Evolutionary conservation across 2,329 filamentous ascomycete species (phyloP).

Genomic region (Cercospora nicotianae): DNA sequence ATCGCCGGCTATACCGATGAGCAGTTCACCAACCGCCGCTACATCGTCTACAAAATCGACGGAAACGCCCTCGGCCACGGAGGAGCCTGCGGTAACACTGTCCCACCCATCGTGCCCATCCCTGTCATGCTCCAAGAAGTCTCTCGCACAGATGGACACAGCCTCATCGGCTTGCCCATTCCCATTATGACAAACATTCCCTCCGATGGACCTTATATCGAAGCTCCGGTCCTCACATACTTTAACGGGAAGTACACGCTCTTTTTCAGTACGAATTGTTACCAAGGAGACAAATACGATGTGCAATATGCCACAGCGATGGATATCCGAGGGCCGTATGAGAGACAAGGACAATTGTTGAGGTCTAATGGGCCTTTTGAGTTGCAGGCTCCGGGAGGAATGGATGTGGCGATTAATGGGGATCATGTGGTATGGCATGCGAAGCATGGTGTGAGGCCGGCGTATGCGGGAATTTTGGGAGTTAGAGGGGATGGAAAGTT

Average conservation of each 20-base stretch:
- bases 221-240: conserved; percentile 31
- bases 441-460: conserved; percentile 12
- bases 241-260: conserved; percentile 35
- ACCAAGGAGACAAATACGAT: conserved; percentile 32
- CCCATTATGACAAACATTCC: conserved; percentile 33
- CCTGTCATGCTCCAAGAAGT: conserved; percentile 39
- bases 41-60: conserved; percentile 41
- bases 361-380: conserved; percentile 28
- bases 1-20: conserved; percentile 37
- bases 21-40: conserved; percentile 32
- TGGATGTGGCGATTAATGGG: conserved; percentile 37
- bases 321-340: conserved; percentile 32
- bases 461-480: conserved; percentile 20
- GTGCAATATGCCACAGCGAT: conserved; percentile 34
- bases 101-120: conserved; percentile 36
- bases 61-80: conserved; percentile 37
- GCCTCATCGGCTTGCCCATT: conserved; percentile 30
- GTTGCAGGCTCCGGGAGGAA: conserved; percentile 34
- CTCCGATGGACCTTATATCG: conserved; percentile 36
- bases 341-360: conserved; percentile 30
- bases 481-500: conserved; percentile 16
- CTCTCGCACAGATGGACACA: conserved; percentile 33
- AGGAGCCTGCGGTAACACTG: conserved; percentile 38
- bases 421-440: conserved; percentile 38
- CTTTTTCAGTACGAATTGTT: conserved; percentile 38